Evolutionary conservation across 225 moss, liverwort and hornwort genomes (phyloP), one percentile per base, ranked within the genome.

Genomic region (Takakia lepidozioides): DNA sequence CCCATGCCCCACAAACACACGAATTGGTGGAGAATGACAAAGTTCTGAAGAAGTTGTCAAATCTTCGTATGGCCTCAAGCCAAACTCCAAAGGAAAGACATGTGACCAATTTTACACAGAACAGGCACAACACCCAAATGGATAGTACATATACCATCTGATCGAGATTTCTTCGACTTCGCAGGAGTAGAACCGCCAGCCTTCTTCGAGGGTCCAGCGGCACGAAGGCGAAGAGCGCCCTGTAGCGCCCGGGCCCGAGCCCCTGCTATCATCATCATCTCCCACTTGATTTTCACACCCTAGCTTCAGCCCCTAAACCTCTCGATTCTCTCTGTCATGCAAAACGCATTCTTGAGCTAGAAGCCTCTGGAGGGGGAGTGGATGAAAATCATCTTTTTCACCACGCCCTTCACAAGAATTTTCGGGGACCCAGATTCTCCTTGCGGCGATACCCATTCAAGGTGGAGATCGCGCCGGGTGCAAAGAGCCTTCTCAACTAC

Each of bases 161-260:
- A 66, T 35, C 83, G 67, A 1, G 63, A 57, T 58, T 74, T 86
- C 69, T 68, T 89, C 54, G 73, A 29, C 70, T 84, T 90, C 32
- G 7, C 11, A 7, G 32, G 11, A 41, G 67, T 69, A 17, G 67
- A 76, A 41, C 75, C 34, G 40, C 81, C 76, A 3, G 76, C 84
- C 61, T 86, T 89, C 19, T 81, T 67, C 21, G 89, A 69, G 8
- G 67, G 25, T n/a, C 78, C 83, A 16, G 70, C 86, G 22, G 89
- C 89, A 23, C 89, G 71, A 40, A 81, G 56, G 6, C 80, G 69
- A 13, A 55, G 19, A 30, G 78, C 70, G 29, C 69, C 63, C 61
- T 79, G 83, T 56, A 93, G 59, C 38, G 69, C 78, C 50, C 75
- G 70, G 19, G 64, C 64, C 45, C 85, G 75, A 10, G 66, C 75